Evolutionary conservation across 148 eudicot genomes (phyloP), one percentile per base, ranked within the genome.

Genomic region (Vaccinium darrowii): DNA sequence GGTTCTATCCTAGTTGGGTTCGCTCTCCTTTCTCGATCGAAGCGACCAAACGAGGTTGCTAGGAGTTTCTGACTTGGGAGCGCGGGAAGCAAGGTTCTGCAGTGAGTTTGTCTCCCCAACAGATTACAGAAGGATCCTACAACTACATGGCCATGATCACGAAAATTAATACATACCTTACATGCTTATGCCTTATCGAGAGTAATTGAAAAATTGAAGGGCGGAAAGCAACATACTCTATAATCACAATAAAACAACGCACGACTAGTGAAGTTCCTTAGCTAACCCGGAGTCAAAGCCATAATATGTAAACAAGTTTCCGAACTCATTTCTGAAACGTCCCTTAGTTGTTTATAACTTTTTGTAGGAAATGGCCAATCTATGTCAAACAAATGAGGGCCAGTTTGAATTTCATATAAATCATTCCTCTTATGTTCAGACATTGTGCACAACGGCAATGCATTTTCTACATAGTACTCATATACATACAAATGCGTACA

Each of bases 181-280:
- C n/a, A 53, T 30, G 27, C 49, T 82, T 67, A 36, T 36, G 39
- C 39, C 39, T 36, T 36, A 3, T 50, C 56, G 30, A 69, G 84
- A 10, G 62, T 69, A 58, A n/a, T 6, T 6, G 54, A 27, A 82
- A 69, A 9, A 50, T 50, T 65, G 6, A 21, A 30, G 21, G 39
- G 79, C 52, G 23, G 51, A 2, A 49, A 81, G 67, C 76, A 81
- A 39, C 84, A 81, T n/a, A 82, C 49, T 82, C 53, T 52, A 52
- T 16, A 69, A 65, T 56, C 56, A n/a, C 52, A 27, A 78, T 53
- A 4, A 30, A 53, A 52, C 50, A 36, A 81, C 4, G 2, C 43
- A 6, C 47, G 60, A 65, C 84, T 19, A 50, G 76, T 60, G 67
- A 49, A 63, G 84, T 50, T 49, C 83, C 54, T 27, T 65, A 60